phyloP scores from a whole-genome alignment of 805 yeast genomes.

The Blastobotrys attinorum region DNA sequence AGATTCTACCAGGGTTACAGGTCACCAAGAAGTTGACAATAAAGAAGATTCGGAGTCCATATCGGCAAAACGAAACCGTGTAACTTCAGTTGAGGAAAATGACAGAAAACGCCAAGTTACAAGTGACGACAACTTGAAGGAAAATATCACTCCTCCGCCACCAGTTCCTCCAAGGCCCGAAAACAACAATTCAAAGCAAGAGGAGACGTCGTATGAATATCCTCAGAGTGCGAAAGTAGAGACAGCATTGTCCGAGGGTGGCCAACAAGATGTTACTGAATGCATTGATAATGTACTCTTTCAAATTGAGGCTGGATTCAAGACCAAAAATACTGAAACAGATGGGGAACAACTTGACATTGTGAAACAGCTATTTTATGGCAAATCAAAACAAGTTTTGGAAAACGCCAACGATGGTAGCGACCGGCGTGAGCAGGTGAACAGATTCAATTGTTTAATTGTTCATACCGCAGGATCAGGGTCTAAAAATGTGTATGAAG shows the following conservation, averaged over 20 bases:
- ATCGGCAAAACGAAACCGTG: no score
- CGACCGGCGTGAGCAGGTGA: constrained; percentile 48
- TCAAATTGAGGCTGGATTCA: constrained; percentile 82
- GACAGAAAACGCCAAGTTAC: neutral
- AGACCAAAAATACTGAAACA: constrained; percentile 53
- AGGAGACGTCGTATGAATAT: neutral
- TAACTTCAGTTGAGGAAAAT: no score
- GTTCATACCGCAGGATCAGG: constrained; percentile 75
- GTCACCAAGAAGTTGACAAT: no score
- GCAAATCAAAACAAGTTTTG: constrained; percentile 73
- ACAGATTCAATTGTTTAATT: constrained; percentile 71
- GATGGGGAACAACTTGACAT: constrained; percentile 79
- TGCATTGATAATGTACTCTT: constrained; percentile 90
- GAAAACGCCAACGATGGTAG: constrained; percentile 27
- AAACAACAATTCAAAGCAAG: neutral
- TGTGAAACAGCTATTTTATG: constrained; percentile 74
- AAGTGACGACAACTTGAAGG: neutral
- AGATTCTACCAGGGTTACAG: no score
- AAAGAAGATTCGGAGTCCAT: no score
- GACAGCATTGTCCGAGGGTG: constrained; percentile 38
- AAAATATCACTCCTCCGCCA: no score
- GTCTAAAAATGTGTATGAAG: constrained; percentile 83
- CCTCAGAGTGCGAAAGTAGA: neutral
- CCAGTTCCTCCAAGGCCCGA: neutral
- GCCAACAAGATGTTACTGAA: constrained; percentile 97